phyloP scores from a whole-genome alignment of 495 filamentous ascomycete genomes.

The Trichoderma asperelloides region DNA sequence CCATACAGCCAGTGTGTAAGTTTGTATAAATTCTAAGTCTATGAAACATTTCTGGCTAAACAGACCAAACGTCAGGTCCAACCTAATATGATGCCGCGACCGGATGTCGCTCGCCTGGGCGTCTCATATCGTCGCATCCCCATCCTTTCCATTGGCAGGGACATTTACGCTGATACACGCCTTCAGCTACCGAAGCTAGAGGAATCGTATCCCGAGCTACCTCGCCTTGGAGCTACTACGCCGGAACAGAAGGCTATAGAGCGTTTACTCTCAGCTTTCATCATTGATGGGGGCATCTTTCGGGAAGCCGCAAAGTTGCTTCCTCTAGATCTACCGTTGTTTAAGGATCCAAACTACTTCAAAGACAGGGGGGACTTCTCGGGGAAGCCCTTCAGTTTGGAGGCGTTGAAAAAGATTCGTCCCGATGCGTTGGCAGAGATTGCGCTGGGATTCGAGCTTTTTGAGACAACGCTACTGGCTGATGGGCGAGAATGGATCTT shows the following conservation, averaged over 20 bases:
- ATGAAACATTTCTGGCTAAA: not conserved
- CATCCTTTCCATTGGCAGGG: slow-evolving; percentile 46
- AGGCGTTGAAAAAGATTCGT: slow-evolving; percentile 24
- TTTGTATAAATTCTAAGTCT: not conserved
- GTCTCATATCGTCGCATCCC: slow-evolving; percentile 59
- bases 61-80: slow-evolving; percentile 33
- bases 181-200: slow-evolving; percentile 54
- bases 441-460: slow-evolving; percentile 29
- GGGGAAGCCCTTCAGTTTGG: slow-evolving; percentile 9
- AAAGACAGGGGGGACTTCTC: slow-evolving; percentile 43
- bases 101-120: slow-evolving; percentile 46
- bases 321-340: slow-evolving; percentile 38
- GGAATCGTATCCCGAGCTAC: slow-evolving; percentile 7
- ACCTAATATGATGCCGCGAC: slow-evolving; percentile 50
- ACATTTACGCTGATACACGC: slow-evolving; percentile 49
- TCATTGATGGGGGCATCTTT: slow-evolving; percentile 42
- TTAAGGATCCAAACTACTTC: slow-evolving; percentile 41
- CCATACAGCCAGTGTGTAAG: slow-evolving; percentile 48
- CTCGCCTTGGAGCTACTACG: not conserved
- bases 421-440: slow-evolving; percentile 41
- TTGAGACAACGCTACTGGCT: slow-evolving; percentile 45
- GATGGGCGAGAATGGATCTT: slow-evolving; percentile 53
- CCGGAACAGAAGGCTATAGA: slow-evolving; percentile 14
- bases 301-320: slow-evolving; percentile 27
- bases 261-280: slow-evolving; percentile 17